Percentiles rank a stretch among this genome's conserved stretches.
These are phyloP conservation scores for Tetrastigma voinierianum DNA, from an alignment of 164 flowering plant genomes.

Conservation along the genomic window DNA sequence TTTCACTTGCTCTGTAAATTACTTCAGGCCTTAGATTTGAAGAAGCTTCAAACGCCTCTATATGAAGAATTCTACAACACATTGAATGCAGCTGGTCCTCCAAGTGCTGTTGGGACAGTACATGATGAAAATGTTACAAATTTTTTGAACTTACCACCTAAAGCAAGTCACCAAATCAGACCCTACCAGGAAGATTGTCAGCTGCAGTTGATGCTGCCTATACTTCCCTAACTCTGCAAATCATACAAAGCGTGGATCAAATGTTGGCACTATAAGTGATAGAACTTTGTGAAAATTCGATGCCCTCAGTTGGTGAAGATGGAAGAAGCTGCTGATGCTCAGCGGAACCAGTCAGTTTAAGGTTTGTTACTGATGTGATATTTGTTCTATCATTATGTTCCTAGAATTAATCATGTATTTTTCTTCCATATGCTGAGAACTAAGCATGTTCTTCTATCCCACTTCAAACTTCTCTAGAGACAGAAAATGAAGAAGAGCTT, in stretches of 20 bases:
- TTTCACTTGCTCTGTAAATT: neutral
- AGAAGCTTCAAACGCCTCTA: slow-evolving; percentile 50
- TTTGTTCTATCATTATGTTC: too few species aligned
- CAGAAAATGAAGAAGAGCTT: slow-evolving; percentile 58
- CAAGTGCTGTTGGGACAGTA: slow-evolving; percentile 17
- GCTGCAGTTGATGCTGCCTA: slow-evolving; percentile 23
- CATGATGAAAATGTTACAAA: slow-evolving; percentile 27
- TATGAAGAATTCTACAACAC: slow-evolving; percentile 56
- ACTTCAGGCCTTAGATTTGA: slow-evolving; percentile 45
- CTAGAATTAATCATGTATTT: too few species aligned
- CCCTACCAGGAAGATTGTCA: slow-evolving; percentile 21
- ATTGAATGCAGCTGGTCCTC: slow-evolving; percentile 29
- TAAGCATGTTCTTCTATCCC: neutral
- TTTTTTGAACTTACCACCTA: slow-evolving; percentile 45
- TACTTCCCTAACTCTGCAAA: slow-evolving; percentile 37
- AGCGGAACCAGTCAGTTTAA: slow-evolving; percentile 33
- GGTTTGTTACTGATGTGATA: slow-evolving; percentile 21
- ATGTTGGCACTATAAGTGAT: slow-evolving; percentile 22
- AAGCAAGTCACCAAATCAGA: slow-evolving; percentile 43
- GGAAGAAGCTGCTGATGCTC: slow-evolving; percentile 24
- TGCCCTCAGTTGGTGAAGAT: slow-evolving; percentile 27
- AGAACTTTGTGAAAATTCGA: slow-evolving; percentile 20
- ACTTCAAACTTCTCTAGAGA: slow-evolving; percentile 33
- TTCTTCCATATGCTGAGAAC: neutral
- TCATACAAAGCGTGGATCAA: slow-evolving; percentile 21